Conservation (phyloP, 2,329 filamentous ascomycete genomes). For the Aureobasidium mangrovei region DNA sequence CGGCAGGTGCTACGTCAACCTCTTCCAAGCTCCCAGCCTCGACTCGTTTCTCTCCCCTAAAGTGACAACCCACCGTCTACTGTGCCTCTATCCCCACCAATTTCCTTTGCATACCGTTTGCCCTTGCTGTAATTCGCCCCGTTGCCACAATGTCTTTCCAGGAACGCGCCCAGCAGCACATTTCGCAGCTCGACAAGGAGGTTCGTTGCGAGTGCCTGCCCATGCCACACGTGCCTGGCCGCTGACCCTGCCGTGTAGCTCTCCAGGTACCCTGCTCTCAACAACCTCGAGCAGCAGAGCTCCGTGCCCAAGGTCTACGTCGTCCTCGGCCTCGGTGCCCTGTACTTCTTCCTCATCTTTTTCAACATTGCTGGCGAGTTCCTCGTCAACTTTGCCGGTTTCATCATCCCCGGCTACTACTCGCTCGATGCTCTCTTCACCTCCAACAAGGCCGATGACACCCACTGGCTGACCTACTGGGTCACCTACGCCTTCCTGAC, state of each 20-base stretch:
- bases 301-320: constrained; percentile 79
- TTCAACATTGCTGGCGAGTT: constrained; percentile 88
- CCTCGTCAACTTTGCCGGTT: constrained; percentile 78
- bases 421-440: constrained; percentile 71
- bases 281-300: constrained; percentile 79
- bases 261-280: constrained; percentile 73
- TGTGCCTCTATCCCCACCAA: background rate
- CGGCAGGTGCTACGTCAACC: too few species aligned
- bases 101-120: constrained; percentile 12
- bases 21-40: background rate
- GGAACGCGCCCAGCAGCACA: constrained; percentile 66
- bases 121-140: constrained; percentile 1
- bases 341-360: constrained; percentile 87
- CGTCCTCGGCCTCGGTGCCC: constrained; percentile 62
- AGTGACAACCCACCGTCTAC: background rate
- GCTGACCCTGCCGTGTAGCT: constrained; percentile 45
- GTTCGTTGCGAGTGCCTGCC: constrained; percentile 41
- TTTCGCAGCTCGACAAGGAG: constrained; percentile 75
- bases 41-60: background rate
- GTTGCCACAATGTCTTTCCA: constrained; percentile 56
- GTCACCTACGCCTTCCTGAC: constrained; percentile 77
- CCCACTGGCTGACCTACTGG: constrained; percentile 78
- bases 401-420: constrained; percentile 76
- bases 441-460: constrained; percentile 63
- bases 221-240: constrained; percentile 4